A percentile compares a stretch with the other conserved stretches of the same genome.
Conservation (phyloP, 2,329 filamentous ascomycete species). For the Talaromyces sp. region DNA sequence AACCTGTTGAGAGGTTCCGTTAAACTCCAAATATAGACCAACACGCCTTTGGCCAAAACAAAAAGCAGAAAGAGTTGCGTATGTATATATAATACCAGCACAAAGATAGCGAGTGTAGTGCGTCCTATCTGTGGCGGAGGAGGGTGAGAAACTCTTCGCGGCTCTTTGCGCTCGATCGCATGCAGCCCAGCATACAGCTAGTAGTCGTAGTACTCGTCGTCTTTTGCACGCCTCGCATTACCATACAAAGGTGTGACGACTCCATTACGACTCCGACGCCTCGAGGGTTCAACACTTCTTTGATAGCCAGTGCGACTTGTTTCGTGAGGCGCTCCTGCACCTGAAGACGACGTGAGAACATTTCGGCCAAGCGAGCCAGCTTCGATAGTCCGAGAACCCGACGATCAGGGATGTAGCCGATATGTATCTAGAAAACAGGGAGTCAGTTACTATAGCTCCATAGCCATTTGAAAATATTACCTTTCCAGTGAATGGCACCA, state of each 20-base stretch:
- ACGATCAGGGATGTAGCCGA: conserved; percentile 90
- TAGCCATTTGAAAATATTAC: conserved; percentile 41
- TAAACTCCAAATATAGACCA: conserved; percentile 27
- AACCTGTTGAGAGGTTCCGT: conserved; percentile 38
- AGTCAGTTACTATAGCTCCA: conserved; percentile 9
- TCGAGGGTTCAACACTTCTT: conserved; percentile 86
- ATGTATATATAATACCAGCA: not conserved
- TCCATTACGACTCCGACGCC: conserved; percentile 98
- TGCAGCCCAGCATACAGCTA: conserved; percentile 94
- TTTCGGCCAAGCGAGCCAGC: conserved; percentile 88
- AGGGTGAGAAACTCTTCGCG: conserved; percentile 92
- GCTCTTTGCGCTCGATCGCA: conserved; percentile 87
- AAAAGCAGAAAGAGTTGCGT: not conserved
- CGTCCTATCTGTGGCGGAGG: conserved; percentile 48
- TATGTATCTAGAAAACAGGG: conserved; percentile 70
- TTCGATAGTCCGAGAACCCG: conserved; percentile 94
- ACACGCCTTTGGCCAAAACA: conserved; percentile 12
- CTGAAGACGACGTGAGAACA: conserved; percentile 89
- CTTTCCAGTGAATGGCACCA: conserved; percentile 95
- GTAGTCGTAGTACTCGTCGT: conserved; percentile 81
- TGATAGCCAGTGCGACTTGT: conserved; percentile 89
- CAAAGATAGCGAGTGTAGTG: not conserved
- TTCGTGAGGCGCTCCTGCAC: conserved; percentile 96
- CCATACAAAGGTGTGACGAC: conserved; percentile 94
- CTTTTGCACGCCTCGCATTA: conserved; percentile 97